These are phyloP conservation scores for Yarrowia deformans DNA, from an alignment of 805 yeast species.

Conservation along the genomic window DNA sequence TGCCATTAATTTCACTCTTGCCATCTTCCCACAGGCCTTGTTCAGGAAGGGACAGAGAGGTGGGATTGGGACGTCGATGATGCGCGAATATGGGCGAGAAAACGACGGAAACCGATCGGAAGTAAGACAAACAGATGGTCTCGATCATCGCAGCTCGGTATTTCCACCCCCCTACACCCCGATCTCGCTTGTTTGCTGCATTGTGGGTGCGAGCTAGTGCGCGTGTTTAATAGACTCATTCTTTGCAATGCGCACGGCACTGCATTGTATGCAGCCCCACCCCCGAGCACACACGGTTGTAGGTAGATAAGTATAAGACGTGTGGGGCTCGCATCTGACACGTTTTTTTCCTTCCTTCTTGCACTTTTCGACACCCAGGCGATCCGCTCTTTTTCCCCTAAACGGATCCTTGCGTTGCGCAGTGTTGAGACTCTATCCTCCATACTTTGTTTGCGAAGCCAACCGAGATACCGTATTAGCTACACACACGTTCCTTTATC, in stretches of 20 bases:
- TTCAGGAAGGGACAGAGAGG: not conserved
- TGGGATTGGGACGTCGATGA: no score
- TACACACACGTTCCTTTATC: conserved; percentile 22
- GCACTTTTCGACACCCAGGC: no score
- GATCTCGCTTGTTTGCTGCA: conserved; percentile 22
- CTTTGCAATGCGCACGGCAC: conserved; percentile 34
- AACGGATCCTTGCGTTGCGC: not conserved
- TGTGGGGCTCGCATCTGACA: not conserved
- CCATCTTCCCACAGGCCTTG: conserved; percentile 9
- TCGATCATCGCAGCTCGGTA: no score
- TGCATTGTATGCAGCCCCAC: conserved; percentile 39
- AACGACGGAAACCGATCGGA: not conserved
- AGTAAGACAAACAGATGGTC: not conserved
- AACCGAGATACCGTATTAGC: not conserved
- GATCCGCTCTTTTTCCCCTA: no score
- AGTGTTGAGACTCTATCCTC: conserved; percentile 1
- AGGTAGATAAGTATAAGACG: not conserved
- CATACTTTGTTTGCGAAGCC: no score
- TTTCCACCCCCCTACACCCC: not conserved
- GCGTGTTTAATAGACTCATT: conserved; percentile 35
- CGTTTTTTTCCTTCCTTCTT: no score
- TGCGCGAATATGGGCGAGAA: not conserved
- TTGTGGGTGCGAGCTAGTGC: conserved; percentile 8
- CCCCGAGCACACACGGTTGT: conserved; percentile 1
- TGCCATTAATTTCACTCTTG: conserved; percentile 20